A percentile compares a stretch with the other conserved stretches of the same genome.
These are phyloP conservation scores for Lentinula detonsa DNA, from an alignment of 768 basidiomycete species.

Conservation along the genomic window DNA sequence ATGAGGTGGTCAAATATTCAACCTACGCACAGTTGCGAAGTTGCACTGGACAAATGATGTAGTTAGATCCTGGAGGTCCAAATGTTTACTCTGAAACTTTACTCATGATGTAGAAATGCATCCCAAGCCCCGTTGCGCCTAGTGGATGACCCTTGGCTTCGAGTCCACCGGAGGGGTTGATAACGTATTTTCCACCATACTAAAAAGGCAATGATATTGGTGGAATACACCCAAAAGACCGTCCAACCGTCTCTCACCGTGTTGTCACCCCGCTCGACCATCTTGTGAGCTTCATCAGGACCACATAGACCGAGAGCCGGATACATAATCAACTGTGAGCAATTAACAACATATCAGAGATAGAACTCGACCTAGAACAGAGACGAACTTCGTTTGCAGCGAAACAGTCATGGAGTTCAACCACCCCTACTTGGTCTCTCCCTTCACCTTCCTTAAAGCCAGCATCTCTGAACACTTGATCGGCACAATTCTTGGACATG, in stretches of 20 bases:
- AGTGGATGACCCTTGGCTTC: conserved; percentile 89
- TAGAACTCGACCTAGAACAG: background rate
- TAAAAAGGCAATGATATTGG: conserved; percentile 16
- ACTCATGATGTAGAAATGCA: conserved; percentile 87
- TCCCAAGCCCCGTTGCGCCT: conserved; percentile 76
- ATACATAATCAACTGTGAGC: conserved; percentile 68
- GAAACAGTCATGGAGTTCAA: conserved; percentile 87
- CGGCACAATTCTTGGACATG: conserved; percentile 67
- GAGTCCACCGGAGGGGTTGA: conserved; percentile 82
- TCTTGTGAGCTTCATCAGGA: conserved; percentile 59
- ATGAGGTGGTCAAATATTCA: background rate
- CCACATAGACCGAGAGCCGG: conserved; percentile 72
- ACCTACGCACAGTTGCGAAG: conserved; percentile 53
- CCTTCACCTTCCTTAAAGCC: conserved; percentile 60
- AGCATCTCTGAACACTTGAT: conserved; percentile 65
- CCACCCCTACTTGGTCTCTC: conserved; percentile 71
- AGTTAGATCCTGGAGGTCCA: background rate
- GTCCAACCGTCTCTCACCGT: conserved; percentile 42
- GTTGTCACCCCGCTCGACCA: conserved; percentile 74
- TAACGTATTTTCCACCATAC: conserved; percentile 82
- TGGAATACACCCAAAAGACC: background rate
- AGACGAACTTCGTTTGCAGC: conserved; percentile 65
- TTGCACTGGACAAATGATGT: conserved; percentile 49
- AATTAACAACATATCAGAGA: background rate
- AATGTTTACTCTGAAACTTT: conserved; percentile 16